These are phyloP conservation scores for Aurinia saxatilis DNA, from an alignment of 345 rosid species.

Conservation along the genomic window DNA sequence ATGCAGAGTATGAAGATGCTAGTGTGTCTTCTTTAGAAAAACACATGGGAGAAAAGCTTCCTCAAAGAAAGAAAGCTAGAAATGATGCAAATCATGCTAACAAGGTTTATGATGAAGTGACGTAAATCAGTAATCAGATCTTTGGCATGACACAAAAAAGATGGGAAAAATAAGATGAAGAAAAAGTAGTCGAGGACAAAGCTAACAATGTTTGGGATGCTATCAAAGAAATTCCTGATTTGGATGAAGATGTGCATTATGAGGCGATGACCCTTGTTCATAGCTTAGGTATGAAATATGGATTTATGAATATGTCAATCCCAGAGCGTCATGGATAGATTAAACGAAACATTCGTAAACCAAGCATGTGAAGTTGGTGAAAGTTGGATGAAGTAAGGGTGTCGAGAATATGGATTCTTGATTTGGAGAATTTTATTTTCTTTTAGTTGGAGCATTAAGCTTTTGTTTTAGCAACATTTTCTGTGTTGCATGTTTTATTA, in stretches of 20 bases:
- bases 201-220: not conserved
- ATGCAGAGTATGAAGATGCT: not conserved
- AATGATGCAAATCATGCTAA: not conserved
- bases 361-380: not conserved
- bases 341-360: not conserved
- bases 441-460: no score
- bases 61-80: slow-evolving; percentile 6
- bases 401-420: no score
- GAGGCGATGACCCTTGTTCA: slow-evolving; percentile 13
- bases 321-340: not conserved
- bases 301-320: not conserved
- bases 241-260: not conserved
- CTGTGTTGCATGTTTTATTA: not conserved
- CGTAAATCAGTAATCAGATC: no score
- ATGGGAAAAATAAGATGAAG: no score
- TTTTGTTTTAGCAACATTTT: not conserved
- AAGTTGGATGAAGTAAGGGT: not conserved
- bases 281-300: not conserved
- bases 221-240: not conserved
- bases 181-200: no score
- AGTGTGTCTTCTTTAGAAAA: not conserved
- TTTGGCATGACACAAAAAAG: no score
- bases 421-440: no score
- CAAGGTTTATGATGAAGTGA: no score
- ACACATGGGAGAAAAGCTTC: not conserved